These are phyloP conservation scores for Leccinum variicolor DNA, from an alignment of 768 basidiomycete species.

Conservation along the genomic window DNA sequence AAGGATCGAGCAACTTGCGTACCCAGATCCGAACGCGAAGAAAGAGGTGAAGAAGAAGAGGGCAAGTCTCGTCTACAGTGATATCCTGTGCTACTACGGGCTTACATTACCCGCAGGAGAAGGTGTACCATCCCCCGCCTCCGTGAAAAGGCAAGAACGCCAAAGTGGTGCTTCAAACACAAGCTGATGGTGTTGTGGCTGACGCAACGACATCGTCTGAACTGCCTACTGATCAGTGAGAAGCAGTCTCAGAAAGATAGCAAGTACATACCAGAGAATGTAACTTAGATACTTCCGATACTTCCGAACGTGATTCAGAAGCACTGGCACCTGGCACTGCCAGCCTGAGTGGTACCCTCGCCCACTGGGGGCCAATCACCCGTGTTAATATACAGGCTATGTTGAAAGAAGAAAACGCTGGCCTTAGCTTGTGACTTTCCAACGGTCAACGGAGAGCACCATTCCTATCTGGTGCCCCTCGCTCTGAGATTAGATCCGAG, in stretches of 20 bases:
- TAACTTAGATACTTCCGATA: background rate
- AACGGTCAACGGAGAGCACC: no score
- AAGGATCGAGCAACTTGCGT: constrained; percentile 71
- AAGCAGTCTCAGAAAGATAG: background rate
- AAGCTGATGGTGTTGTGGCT: background rate
- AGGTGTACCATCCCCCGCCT: constrained; percentile 81
- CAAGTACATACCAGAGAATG: background rate
- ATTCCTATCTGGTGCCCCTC: no score
- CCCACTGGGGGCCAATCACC: no score
- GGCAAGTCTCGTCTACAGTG: constrained; percentile 4
- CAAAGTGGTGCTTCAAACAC: background rate
- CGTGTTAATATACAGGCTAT: no score
- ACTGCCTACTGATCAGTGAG: background rate
- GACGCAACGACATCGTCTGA: background rate
- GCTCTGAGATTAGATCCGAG: no score
- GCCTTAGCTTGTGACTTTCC: no score
- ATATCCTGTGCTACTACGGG: background rate
- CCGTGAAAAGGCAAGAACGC: constrained; percentile 71
- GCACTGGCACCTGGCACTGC: no score
- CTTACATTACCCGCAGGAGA: constrained; percentile 48
- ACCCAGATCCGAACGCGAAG: constrained; percentile 73
- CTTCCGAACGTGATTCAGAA: no score
- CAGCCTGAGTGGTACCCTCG: no score
- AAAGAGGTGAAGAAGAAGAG: constrained; percentile 66
- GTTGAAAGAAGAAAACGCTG: no score